Base-by-base conservation (phyloP, 2,329 filamentous ascomycete genomes). In the Bretziella fagacearum region DNA sequence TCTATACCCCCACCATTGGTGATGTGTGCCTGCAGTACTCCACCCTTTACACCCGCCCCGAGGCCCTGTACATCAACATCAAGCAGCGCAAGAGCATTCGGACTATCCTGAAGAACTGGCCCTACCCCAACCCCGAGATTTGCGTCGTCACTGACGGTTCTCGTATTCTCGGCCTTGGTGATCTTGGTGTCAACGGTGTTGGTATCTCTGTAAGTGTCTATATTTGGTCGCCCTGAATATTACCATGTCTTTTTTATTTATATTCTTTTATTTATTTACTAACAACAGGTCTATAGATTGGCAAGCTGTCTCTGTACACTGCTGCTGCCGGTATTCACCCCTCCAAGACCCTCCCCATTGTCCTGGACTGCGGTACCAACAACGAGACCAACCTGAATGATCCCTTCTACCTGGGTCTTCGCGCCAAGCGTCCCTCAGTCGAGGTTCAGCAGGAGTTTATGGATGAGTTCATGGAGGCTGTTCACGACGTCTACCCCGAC, bases 11-110 rank as follows among this genome's bases (percentile, higher is more conserved):
- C 39, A 87, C 83, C 58, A 86, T 98, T 57, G 91, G 91, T 57
- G 89, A 96, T 62, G 91, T 93, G 55, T 98, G 91, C 68, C 71
- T 94, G 60, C 81, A 89, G 65, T 98, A 93, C 76, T 94, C 87
- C 32, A 85, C 89, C 57, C 77, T 96, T 56, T 96, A 93, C 70
- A 93, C 87, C 51, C 82, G 87, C 55, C 87, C 91, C 18, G 91
- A 96, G 70, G 86, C 82, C 54, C 74, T 96, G 64, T 98, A 96
- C 68, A 83, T 98, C 54, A 95, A 87, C 52, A 95, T 84, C 65
- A 83, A 85, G 65, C 89, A 98, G 69, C 79, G 84, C 54, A 91
- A 87, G 59, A 85, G 89, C 52, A 84, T 96, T 53, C 77, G 78
- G 57, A 80, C 82, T 39, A 87, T 96, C 61, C 78, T 96, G 54